These are phyloP conservation scores for Gaeumannomyces sp. DNA, from an alignment of 2,329 filamentous ascomycete species.

Conservation along the genomic window DNA sequence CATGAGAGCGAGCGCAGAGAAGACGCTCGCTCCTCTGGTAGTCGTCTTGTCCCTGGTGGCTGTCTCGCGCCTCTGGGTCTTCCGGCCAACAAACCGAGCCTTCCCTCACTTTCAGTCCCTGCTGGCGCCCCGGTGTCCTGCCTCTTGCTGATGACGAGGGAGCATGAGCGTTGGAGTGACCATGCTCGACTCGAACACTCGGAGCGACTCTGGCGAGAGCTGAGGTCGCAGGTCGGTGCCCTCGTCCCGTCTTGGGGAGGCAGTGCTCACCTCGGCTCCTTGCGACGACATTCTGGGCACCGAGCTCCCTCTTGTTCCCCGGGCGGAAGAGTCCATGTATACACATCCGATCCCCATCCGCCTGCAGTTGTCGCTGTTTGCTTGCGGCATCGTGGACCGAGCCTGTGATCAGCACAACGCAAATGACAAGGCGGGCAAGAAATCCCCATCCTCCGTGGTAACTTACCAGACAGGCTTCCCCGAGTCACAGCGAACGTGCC, in stretches of 20 bases:
- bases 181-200: neutral
- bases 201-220: neutral
- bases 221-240: neutral
- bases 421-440: neutral
- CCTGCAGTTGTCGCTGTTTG: neutral
- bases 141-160: neutral
- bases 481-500: neutral
- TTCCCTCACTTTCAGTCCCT: neutral
- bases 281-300: neutral
- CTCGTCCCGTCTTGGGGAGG: neutral
- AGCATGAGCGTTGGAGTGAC: neutral
- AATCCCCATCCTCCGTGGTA: neutral
- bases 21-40: neutral
- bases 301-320: neutral
- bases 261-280: neutral
- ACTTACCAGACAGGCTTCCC: neutral
- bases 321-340: neutral
- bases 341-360: neutral
- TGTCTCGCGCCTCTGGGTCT: neutral
- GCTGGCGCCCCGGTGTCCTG: neutral
- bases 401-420: neutral
- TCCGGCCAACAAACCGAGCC: neutral
- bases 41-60: neutral
- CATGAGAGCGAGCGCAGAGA: neutral
- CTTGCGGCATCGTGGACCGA: neutral